phyloP scores from a whole-genome alignment of 306 rosid genomes.

The Adenanthera pavonina region DNA sequence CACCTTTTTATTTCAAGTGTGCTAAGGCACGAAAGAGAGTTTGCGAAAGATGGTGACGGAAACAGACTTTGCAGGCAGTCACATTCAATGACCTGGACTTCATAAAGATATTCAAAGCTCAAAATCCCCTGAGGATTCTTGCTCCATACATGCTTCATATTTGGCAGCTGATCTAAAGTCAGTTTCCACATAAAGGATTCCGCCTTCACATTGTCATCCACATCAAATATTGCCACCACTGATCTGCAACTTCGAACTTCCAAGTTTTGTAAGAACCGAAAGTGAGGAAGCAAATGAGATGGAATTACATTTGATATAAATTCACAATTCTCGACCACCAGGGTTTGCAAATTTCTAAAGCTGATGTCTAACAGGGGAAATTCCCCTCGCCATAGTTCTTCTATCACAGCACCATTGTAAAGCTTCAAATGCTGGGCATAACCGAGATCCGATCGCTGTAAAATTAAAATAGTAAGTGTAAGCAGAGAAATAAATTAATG shows the following conservation, averaged over 20 bases:
- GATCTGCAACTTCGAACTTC: background rate
- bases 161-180: too few species aligned
- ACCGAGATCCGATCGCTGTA: too few species aligned
- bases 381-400: background rate
- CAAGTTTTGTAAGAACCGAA: constrained; percentile 7
- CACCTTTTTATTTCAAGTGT: background rate
- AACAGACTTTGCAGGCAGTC: background rate
- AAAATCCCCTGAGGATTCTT: too few species aligned
- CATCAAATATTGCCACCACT: constrained; percentile 5
- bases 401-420: too few species aligned
- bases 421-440: too few species aligned
- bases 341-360: background rate
- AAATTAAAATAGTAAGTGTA: too few species aligned
- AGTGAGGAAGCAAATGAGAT: background rate
- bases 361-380: too few species aligned
- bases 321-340: background rate
- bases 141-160: too few species aligned
- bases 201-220: background rate
- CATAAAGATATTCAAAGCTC: too few species aligned
- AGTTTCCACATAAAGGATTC: too few species aligned
- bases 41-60: background rate
- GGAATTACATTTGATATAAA: constrained; percentile 3
- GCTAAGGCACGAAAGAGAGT: background rate
- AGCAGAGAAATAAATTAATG: background rate
- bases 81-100: too few species aligned